phyloP scores from a whole-genome alignment of 495 filamentous ascomycete species.

The Pyronema omphalodes region DNA sequence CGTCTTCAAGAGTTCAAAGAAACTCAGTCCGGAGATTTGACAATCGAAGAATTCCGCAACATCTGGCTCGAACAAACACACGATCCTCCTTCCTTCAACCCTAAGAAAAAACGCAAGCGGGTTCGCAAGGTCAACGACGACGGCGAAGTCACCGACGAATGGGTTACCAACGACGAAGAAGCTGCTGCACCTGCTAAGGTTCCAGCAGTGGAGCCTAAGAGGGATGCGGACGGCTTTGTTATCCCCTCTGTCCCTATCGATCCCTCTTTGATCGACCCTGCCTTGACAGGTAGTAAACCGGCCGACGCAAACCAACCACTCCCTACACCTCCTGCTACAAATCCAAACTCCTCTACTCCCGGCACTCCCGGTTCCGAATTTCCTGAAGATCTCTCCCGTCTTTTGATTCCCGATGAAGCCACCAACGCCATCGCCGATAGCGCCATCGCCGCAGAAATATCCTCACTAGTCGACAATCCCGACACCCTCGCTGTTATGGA shows the following conservation, averaged over 20 bases:
- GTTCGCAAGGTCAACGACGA: constrained; percentile 28
- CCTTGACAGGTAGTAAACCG: no score
- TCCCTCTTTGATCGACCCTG: constrained; percentile 13
- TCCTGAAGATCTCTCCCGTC: constrained; percentile 1
- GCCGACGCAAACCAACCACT: background rate
- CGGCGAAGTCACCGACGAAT: constrained; percentile 23
- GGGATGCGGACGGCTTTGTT: constrained; percentile 37
- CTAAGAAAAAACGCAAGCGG: constrained; percentile 33
- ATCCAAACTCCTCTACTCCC: background rate
- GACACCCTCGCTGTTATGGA: constrained; percentile 13
- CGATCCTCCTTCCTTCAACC: constrained; percentile 69
- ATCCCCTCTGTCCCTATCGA: constrained; percentile 32
- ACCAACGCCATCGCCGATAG: constrained; percentile 17
- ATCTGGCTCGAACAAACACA: constrained; percentile 43
- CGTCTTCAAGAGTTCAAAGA: constrained; percentile 77
- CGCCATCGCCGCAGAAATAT: constrained; percentile 20
- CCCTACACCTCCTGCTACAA: background rate
- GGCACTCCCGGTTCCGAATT: background rate
- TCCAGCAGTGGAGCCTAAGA: constrained; percentile 18
- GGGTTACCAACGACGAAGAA: constrained; percentile 16
- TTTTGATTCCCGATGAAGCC: constrained; percentile 10
- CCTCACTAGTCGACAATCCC: constrained; percentile 10
- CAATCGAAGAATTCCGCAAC: constrained; percentile 70
- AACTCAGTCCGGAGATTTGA: constrained; percentile 59
- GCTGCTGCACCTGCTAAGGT: background rate